Conservation (phyloP, 1,139 yeast species). For the Yamadazyma trypodendri region DNA sequence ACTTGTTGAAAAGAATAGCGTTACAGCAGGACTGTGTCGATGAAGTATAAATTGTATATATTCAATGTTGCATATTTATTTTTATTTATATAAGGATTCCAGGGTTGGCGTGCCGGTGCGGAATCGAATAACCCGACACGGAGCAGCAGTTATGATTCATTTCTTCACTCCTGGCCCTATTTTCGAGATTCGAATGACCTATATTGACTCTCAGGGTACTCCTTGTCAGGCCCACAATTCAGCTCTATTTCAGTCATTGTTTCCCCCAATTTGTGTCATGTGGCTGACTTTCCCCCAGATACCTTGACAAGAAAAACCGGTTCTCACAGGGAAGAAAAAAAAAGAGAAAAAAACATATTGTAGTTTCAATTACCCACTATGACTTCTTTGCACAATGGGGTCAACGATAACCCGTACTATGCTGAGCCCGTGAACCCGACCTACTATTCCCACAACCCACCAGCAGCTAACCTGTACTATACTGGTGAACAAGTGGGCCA, state of each 20-base stretch:
- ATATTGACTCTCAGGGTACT: no score
- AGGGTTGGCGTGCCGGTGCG: neutral
- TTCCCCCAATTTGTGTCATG: neutral
- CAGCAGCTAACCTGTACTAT: slow-evolving; percentile 2
- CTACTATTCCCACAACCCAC: slow-evolving; percentile 24
- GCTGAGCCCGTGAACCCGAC: slow-evolving; percentile 28
- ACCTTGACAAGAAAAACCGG: neutral
- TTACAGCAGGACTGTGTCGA: slow-evolving; percentile 45
- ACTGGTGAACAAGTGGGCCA: slow-evolving; percentile 1
- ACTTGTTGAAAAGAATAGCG: slow-evolving; percentile 34
- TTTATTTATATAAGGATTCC: neutral
- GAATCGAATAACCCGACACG: no score
- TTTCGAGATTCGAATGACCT: no score
- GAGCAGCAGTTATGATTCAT: no score
- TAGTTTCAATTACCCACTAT: slow-evolving; percentile 13
- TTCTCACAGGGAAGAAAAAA: slow-evolving; percentile 1
- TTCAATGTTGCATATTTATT: neutral
- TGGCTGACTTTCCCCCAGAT: neutral
- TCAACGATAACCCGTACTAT: slow-evolving; percentile 28
- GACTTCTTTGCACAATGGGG: slow-evolving; percentile 37
- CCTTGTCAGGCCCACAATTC: no score
- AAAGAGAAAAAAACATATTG: neutral
- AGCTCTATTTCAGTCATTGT: no score
- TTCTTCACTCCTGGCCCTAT: no score
- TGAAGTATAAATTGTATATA: slow-evolving; percentile 11